A percentile compares a stretch with the other conserved stretches of the same genome.
Evolutionary conservation across 2,329 filamentous ascomycete species (phyloP).

Genomic region (Tolypocladium inflatum): DNA sequence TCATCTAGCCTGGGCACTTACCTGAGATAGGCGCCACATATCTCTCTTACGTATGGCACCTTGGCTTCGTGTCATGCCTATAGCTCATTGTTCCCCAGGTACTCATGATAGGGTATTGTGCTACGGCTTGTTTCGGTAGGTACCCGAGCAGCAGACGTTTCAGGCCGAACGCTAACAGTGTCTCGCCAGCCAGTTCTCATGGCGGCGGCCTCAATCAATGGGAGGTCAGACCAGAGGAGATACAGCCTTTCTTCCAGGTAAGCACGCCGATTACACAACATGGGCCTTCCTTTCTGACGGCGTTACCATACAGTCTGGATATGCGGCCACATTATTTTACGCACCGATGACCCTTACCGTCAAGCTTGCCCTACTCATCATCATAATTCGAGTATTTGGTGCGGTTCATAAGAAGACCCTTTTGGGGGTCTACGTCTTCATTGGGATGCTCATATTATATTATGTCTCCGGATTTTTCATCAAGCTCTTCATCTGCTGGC

Average conservation of each 20-base stretch:
- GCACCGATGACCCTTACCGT: neutral
- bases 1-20: neutral
- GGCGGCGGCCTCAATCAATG: neutral
- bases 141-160: neutral
- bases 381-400: neutral
- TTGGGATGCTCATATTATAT: neutral
- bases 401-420: neutral
- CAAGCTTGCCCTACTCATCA: neutral
- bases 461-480: neutral
- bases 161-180: neutral
- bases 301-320: neutral
- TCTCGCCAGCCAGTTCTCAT: neutral
- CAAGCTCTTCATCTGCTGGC: neutral
- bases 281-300: neutral
- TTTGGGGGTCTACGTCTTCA: neutral
- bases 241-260: neutral
- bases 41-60: neutral
- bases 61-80: neutral
- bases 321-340: neutral
- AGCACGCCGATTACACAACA: neutral
- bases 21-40: neutral
- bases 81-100: neutral
- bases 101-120: neutral
- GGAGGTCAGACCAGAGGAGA: neutral
- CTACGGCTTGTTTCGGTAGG: neutral